These are phyloP conservation scores for Zasmidium cellare DNA, from an alignment of 2,329 filamentous ascomycete genomes.

Conservation along the genomic window DNA sequence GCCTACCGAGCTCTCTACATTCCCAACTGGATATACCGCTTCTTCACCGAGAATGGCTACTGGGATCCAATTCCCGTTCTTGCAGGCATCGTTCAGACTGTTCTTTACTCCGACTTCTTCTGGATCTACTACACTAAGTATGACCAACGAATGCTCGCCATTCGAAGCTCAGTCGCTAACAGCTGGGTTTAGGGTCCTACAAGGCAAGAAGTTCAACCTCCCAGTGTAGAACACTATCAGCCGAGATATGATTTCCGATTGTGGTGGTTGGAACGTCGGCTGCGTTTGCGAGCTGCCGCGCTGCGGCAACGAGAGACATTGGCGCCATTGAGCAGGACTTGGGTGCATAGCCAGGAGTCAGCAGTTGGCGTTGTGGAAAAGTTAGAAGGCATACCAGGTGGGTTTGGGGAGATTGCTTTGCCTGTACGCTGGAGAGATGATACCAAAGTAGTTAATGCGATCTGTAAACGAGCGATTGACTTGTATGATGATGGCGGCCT, in stretches of 20 bases:
- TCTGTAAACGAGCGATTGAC: background rate
- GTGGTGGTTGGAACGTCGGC: background rate
- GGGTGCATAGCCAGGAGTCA: background rate
- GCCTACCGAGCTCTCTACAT: slow-evolving; percentile 93
- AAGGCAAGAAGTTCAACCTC: slow-evolving; percentile 57
- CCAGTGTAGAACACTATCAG: slow-evolving; percentile 42
- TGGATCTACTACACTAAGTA: slow-evolving; percentile 98
- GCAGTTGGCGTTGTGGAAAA: background rate
- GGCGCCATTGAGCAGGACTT: background rate
- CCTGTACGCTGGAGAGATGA: background rate
- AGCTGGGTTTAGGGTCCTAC: slow-evolving; percentile 44
- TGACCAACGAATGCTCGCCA: slow-evolving; percentile 31
- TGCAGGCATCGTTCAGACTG: slow-evolving; percentile 87
- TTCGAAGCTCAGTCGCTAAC: background rate
- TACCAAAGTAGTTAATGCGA: background rate
- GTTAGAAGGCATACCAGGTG: background rate
- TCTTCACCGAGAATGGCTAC: slow-evolving; percentile 65
- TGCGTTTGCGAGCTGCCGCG: background rate
- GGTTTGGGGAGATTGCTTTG: background rate
- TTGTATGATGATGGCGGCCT: background rate
- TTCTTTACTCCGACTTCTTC: slow-evolving; percentile 98
- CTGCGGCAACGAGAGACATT: no score
- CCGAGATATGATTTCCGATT: background rate
- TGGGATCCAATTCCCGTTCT: slow-evolving; percentile 85
- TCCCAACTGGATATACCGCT: slow-evolving; percentile 96